phyloP scores from a whole-genome alignment of 1,284 basidiomycete species.

The Cutaneotrichosporon daszewskae region DNA sequence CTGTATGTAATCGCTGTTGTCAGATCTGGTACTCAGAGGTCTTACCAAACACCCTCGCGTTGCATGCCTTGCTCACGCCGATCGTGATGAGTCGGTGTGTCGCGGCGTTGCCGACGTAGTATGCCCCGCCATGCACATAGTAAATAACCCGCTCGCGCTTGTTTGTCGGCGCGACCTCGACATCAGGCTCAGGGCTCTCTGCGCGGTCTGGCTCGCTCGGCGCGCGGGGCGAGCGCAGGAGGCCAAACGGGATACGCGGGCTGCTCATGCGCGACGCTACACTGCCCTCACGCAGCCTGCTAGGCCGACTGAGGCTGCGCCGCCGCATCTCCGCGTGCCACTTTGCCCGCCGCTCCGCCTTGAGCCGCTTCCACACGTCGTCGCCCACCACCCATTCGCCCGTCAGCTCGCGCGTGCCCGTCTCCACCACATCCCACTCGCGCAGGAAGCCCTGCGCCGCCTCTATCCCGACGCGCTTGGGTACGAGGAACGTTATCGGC shows the following conservation, averaged over 20 bases:
- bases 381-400: slow-evolving; percentile 97
- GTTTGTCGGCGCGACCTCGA: slow-evolving; percentile 17
- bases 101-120: slow-evolving; percentile 90
- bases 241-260: too few species aligned
- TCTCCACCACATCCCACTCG: slow-evolving; percentile 67
- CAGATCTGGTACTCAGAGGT: slow-evolving; percentile 11
- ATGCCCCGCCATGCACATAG: slow-evolving; percentile 93
- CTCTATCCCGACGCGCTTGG: slow-evolving; percentile 68
- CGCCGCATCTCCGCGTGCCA: slow-evolving; percentile 18
- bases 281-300: too few species aligned
- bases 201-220: too few species aligned
- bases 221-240: too few species aligned
- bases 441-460: slow-evolving; percentile 43
- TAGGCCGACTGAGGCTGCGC: not conserved
- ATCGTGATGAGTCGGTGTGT: slow-evolving; percentile 89
- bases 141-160: slow-evolving; percentile 75
- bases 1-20: slow-evolving; percentile 84
- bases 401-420: slow-evolving; percentile 71
- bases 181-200: slow-evolving; percentile 18
- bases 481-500: slow-evolving; percentile 85
- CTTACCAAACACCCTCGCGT: slow-evolving; percentile 88
- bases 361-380: slow-evolving; percentile 79
- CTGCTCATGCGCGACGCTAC: too few species aligned
- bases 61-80: slow-evolving; percentile 80
- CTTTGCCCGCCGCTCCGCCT: slow-evolving; percentile 67